Conservation (phyloP, 2,329 filamentous ascomycete genomes). For the Aspergillus niger region DNA sequence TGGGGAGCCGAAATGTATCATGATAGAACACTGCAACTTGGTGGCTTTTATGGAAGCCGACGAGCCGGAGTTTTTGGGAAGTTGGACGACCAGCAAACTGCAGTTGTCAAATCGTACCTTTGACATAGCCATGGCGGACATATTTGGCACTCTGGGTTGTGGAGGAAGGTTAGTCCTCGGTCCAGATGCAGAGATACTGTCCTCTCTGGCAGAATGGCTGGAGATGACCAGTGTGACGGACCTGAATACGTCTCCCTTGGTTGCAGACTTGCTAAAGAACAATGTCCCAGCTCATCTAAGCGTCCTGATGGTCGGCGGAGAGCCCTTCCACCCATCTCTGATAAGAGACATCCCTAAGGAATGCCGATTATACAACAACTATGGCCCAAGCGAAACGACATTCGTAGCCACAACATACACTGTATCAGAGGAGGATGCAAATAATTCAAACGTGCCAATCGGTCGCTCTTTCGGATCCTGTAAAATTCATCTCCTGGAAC, state of each 20-base stretch:
- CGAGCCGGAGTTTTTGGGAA: neutral
- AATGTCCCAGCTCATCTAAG: neutral
- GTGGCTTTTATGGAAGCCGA: neutral
- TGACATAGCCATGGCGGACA: neutral
- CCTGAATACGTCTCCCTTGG: neutral
- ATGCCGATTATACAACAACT: neutral
- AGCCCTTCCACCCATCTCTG: neutral
- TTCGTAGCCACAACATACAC: neutral
- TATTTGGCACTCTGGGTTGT: neutral
- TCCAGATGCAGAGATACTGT: neutral
- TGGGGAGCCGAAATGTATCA: constrained; percentile 9
- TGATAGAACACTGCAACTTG: constrained; percentile 3
- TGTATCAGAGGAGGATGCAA: neutral
- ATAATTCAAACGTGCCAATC: neutral
- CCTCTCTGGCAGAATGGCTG: neutral
- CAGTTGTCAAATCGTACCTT: constrained; percentile 1
- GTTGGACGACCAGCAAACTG: neutral
- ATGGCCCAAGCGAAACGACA: constrained; percentile 7
- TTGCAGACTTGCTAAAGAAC: neutral
- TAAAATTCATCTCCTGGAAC: neutral
- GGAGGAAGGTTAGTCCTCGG: neutral
- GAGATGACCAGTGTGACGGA: neutral
- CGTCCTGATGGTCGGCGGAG: neutral
- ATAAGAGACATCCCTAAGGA: neutral
- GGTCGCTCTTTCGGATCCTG: neutral